phyloP scores from a whole-genome alignment of 768 basidiomycete genomes.

The Naganishia randhawae region DNA sequence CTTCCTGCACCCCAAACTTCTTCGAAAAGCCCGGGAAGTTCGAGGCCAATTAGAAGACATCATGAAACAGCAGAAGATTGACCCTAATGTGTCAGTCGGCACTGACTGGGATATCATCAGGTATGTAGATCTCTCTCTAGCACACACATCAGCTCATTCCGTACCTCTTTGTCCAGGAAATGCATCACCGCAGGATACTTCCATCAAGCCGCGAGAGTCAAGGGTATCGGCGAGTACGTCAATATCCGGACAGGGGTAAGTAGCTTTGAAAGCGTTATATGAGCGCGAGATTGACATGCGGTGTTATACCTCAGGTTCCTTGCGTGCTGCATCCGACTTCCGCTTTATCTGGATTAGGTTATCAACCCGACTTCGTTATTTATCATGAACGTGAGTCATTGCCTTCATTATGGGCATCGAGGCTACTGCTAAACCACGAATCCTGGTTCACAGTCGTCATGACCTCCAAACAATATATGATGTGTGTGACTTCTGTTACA shows the following conservation, averaged over 20 bases:
- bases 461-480: slow-evolving; percentile 94
- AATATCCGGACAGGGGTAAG: slow-evolving; percentile 78
- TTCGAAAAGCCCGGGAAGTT: slow-evolving; percentile 92
- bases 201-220: slow-evolving; percentile 95
- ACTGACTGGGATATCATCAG: slow-evolving; percentile 90
- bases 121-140: slow-evolving; percentile 51
- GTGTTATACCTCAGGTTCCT: slow-evolving; percentile 56
- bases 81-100: slow-evolving; percentile 71
- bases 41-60: slow-evolving; percentile 94
- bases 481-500: slow-evolving; percentile 95
- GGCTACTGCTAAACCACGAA: not conserved
- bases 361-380: slow-evolving; percentile 90
- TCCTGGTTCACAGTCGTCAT: slow-evolving; percentile 59
- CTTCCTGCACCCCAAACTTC: slow-evolving; percentile 91
- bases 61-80: slow-evolving; percentile 99
- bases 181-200: slow-evolving; percentile 97
- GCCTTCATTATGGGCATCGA: not conserved
- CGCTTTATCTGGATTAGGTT: slow-evolving; percentile 91
- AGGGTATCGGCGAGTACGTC: slow-evolving; percentile 98
- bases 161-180: slow-evolving; percentile 61
- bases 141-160: slow-evolving; percentile 7
- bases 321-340: slow-evolving; percentile 96
- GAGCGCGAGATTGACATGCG: not conserved
- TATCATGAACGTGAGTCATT: slow-evolving; percentile 70
- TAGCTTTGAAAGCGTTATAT: not conserved